These are phyloP conservation scores for Plasmodium billcollinsi DNA, from an alignment of 169 alveolate species.

Conservation along the genomic window DNA sequence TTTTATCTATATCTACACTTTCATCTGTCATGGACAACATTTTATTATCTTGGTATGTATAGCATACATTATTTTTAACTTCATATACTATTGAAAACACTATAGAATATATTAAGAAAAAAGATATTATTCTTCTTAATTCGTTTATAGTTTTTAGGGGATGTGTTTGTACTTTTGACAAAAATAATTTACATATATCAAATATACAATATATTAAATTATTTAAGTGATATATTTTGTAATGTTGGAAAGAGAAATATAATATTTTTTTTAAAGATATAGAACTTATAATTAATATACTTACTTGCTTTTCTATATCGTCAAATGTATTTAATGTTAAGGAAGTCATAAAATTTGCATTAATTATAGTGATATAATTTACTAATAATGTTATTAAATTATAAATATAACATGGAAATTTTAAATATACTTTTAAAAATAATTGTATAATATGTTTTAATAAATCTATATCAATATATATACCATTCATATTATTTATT, in stretches of 20 bases:
- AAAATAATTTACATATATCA: conserved; percentile 72
- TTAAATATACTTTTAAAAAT: conserved; percentile 43
- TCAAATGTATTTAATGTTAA: conserved; percentile 75
- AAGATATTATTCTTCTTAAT: conserved; percentile 67
- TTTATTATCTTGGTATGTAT: background rate
- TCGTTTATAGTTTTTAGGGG: conserved; percentile 74
- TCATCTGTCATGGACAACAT: background rate
- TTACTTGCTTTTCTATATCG: conserved; percentile 75
- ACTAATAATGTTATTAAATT: conserved; percentile 70
- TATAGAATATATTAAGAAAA: conserved; percentile 54
- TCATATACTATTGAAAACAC: conserved; percentile 13
- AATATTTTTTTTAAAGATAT: conserved; percentile 51
- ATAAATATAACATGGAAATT: conserved; percentile 62
- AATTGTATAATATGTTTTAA: conserved; percentile 41
- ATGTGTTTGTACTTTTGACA: conserved; percentile 71
- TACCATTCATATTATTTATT: conserved; percentile 70
- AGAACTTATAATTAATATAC: conserved; percentile 63
- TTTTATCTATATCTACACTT: background rate
- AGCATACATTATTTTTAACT: conserved; percentile 15
- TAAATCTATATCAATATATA: conserved; percentile 66
- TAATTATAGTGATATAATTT: conserved; percentile 65
- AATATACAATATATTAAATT: conserved; percentile 57
- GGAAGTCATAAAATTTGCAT: conserved; percentile 77
- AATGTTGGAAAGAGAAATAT: conserved; percentile 23
- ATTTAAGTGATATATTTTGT: conserved; percentile 45